Evolutionary conservation across 129 eudicot genomes (phyloP), one percentile per base, ranked within the genome.

Genomic region (Flaveria robusta): DNA sequence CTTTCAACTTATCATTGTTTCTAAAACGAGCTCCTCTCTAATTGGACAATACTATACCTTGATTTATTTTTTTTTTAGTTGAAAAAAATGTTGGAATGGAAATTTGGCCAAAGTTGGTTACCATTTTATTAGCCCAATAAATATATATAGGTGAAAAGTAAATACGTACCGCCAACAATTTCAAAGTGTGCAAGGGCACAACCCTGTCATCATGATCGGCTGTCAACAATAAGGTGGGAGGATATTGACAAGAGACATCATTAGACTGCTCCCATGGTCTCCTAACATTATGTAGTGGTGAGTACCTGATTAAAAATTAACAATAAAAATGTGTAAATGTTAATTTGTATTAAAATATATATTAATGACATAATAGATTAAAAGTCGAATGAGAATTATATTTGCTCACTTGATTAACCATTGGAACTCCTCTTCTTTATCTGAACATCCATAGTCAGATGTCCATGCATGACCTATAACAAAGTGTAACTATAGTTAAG

Each of bases 171-270:
- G 99, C 99, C 72, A 95, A 76, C 43, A 89, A 78, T 72, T 95
- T 95, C 47, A 95, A 81, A 23, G 99, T 85, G 82, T 95, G 99
- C 74, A 95, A 86, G 58, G 99, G 99, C 76, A 95, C 99, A 59
- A 95, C 99, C 29, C 99, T 88, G 70, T 91, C 99, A 74, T 95
- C 99, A 46, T 95, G 97, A 84, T 95, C 99, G 31, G 99, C 99
- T 23, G 99, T 95, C 87, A 95, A 82, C 78, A 95, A 41, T 90
- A 95, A 83, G 55, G 96, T 91, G 59, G 99, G 78, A 12, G 99
- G 99, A 72, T 95, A 95, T 58, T 95, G 96, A 67, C 74, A 41
- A 19, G 80, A 58, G 75, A 74, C 16, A 80, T 74, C 81, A 66
- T 76, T 46, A 59, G 92, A 87, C 55, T 86, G 70, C 77, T 95